These are phyloP conservation scores for Kwoniella sp. DNA, from an alignment of 768 basidiomycete species.

Conservation along the genomic window DNA sequence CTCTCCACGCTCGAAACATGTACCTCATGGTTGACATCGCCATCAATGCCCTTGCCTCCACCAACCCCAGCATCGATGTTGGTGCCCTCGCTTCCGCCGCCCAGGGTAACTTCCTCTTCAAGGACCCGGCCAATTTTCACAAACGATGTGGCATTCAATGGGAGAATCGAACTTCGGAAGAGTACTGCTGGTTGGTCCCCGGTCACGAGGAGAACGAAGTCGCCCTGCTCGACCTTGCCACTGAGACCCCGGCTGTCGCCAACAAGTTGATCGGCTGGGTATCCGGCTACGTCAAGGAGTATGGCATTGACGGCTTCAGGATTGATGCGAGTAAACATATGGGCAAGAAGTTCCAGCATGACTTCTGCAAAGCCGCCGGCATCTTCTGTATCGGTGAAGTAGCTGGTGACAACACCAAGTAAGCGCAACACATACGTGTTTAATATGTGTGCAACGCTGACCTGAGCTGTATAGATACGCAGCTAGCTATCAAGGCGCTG, in stretches of 20 bases:
- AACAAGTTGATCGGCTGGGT: slow-evolving; percentile 33
- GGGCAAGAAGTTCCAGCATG: slow-evolving; percentile 34
- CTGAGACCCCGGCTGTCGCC: slow-evolving; percentile 32
- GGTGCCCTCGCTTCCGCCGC: slow-evolving; percentile 25
- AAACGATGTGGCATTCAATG: slow-evolving; percentile 36
- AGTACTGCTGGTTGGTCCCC: slow-evolving; percentile 39
- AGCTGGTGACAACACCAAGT: slow-evolving; percentile 24
- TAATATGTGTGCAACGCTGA: neutral
- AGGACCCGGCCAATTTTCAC: slow-evolving; percentile 36
- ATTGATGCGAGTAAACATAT: slow-evolving; percentile 47
- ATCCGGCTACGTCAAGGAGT: slow-evolving; percentile 33
- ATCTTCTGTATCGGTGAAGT: slow-evolving; percentile 48
- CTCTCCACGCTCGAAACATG: slow-evolving; percentile 53
- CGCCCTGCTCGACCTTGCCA: slow-evolving; percentile 38
- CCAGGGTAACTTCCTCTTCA: slow-evolving; percentile 39
- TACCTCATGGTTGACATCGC: slow-evolving; percentile 56
- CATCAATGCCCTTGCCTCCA: slow-evolving; percentile 35
- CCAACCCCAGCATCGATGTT: slow-evolving; percentile 25
- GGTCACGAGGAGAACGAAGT: slow-evolving; percentile 26
- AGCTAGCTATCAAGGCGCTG: slow-evolving; percentile 28
- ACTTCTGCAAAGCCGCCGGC: slow-evolving; percentile 35
- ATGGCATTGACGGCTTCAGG: slow-evolving; percentile 43
- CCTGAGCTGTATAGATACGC: slow-evolving; percentile 17
- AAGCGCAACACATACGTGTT: neutral
- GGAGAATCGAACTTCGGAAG: slow-evolving; percentile 34